Conservation (phyloP, 1,139 yeast species). For the Nakaseomyces sp. region DNA sequence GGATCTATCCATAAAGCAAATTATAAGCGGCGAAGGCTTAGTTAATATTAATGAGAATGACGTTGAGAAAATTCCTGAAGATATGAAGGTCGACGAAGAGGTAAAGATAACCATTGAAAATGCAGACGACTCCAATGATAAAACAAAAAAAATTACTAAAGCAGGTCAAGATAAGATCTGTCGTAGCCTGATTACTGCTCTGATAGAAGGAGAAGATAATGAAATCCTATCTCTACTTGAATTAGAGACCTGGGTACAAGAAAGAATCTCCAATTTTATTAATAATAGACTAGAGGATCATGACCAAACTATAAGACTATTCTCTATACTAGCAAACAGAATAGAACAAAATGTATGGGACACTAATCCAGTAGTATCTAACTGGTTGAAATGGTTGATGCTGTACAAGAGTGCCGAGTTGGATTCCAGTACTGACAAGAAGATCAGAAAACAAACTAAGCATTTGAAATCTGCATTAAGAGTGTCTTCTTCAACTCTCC, state of each 20-base stretch:
- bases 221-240: slow-evolving; percentile 11
- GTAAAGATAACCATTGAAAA: slow-evolving; percentile 5
- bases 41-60: slow-evolving; percentile 13
- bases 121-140: slow-evolving; percentile 7
- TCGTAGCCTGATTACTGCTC: slow-evolving; percentile 13
- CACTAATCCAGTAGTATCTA: slow-evolving; percentile 11
- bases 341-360: slow-evolving; percentile 22
- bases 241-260: slow-evolving; percentile 21
- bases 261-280: slow-evolving; percentile 21
- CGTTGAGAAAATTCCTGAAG: background rate
- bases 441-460: slow-evolving; percentile 21
- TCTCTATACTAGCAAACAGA: slow-evolving; percentile 13
- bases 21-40: slow-evolving; percentile 16
- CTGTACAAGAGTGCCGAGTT: slow-evolving; percentile 13
- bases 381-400: slow-evolving; percentile 28
- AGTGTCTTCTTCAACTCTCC: slow-evolving; percentile 35
- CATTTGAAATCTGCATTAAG: slow-evolving; percentile 24
- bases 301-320: slow-evolving; percentile 12
- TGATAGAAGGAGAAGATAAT: slow-evolving; percentile 12
- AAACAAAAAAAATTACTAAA: slow-evolving; percentile 16
- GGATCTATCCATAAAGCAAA: slow-evolving; percentile 16
- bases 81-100: slow-evolving; percentile 1
- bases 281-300: slow-evolving; percentile 13
- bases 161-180: slow-evolving; percentile 20
- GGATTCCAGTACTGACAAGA: slow-evolving; percentile 14